A percentile compares a stretch with the other conserved stretches of the same genome.
phyloP scores from a whole-genome alignment of 192 early-diverging fungal genomes.

The Paraglomus occultum region DNA sequence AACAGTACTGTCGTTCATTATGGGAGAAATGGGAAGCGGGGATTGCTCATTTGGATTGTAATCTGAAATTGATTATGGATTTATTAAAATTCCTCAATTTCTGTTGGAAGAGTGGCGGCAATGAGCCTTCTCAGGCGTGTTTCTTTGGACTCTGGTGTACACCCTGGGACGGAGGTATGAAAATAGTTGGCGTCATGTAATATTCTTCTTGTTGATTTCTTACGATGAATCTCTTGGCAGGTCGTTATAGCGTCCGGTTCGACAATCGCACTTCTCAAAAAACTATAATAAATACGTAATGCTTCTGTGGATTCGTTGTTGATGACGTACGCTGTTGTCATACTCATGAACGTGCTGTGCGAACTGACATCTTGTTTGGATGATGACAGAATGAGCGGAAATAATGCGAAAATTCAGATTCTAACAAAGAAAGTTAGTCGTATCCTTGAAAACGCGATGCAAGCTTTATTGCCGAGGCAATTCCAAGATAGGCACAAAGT shows the following conservation, averaged over 20 bases:
- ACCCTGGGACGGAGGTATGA: slow-evolving; percentile 51
- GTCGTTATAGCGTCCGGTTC: slow-evolving; percentile 96
- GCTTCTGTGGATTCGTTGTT: slow-evolving; percentile 81
- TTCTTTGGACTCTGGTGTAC: slow-evolving; percentile 73
- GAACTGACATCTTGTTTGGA: slow-evolving; percentile 96
- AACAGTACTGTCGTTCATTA: slow-evolving; percentile 78
- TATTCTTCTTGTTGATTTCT: neutral
- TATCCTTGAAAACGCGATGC: no score
- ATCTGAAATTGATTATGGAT: neutral
- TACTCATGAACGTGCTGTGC: slow-evolving; percentile 93
- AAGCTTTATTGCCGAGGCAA: no score
- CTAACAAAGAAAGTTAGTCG: no score
- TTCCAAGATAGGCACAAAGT: slow-evolving; percentile 86
- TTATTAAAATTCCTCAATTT: slow-evolving; percentile 71
- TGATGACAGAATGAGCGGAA: slow-evolving; percentile 81
- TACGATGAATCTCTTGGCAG: slow-evolving; percentile 24
- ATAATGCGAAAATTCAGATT: no score
- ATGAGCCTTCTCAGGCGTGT: slow-evolving; percentile 80
- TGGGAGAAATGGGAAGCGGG: slow-evolving; percentile 96
- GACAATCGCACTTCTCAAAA: slow-evolving; percentile 79
- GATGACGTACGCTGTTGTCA: slow-evolving; percentile 75
- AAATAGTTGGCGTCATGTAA: neutral
- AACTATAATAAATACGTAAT: slow-evolving; percentile 93
- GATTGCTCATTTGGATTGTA: slow-evolving; percentile 42
- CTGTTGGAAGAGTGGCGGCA: slow-evolving; percentile 79